Evolutionary conservation across 2,329 filamentous ascomycete genomes (phyloP), one percentile per base, ranked within the genome.

Genomic region (Cercospora beticola): DNA sequence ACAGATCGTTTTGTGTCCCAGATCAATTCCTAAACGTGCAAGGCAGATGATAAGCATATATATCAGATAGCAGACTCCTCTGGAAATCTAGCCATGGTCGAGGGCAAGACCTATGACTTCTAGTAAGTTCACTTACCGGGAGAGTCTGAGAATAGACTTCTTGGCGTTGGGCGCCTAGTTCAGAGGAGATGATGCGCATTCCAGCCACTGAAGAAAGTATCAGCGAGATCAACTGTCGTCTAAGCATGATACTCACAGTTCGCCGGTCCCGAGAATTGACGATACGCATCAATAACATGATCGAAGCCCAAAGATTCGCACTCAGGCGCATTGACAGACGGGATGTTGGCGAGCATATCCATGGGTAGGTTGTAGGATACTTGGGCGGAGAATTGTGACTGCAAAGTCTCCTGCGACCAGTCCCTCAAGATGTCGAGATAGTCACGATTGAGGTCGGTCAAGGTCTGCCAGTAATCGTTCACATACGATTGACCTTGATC

Each of bases 1-100:
- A 82, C 74, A 0, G 80, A 78, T 5, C 78, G 75, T 43, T 83
- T 82, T 9, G 81, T 71, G n/a, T 78, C 70, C 65, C 74, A 80
- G 4, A 78, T 70, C 4, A 80, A 72, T n/a, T 78, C 73, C 46
- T 49, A 49, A 23, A 23, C 18, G 9, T 6, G 7, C 16, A 43
- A 23, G 9, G 3, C 18, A 49, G 46, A 23, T 21, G 8, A 9
- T 49, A 49, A 49, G 46, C 46, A 49, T 21, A 14, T 21, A 7
- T 21, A 18, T 49, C 43, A 21, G 43, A 46, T 46, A 36, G 33
- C 16, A 36, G 12, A 2, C 33, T 5, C 12, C 14, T 14, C 33
- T 16, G 33, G 6, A 36, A 36, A 36, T 36, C 33, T 36, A 36
- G 33, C 16, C 33, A 36, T 36, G 33, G 33, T 40, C 36, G 36